Evolutionary conservation across 805 yeast genomes (phyloP).

Genomic region (Saccharomycodes ludwigii): DNA sequence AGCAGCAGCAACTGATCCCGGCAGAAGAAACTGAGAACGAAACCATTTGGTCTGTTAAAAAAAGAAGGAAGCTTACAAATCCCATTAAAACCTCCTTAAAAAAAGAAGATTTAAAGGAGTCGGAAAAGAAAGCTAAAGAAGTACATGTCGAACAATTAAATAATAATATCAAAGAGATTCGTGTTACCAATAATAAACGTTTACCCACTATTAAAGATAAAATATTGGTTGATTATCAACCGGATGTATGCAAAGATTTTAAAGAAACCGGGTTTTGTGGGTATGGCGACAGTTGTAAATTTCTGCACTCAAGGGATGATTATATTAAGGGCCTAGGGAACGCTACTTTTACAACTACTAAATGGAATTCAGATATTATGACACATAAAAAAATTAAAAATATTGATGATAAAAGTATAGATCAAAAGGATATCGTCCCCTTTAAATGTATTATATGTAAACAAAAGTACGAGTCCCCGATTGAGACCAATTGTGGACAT

Average conservation of each 20-base stretch:
- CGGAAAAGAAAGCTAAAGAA: neutral
- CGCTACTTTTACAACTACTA: conserved; percentile 47
- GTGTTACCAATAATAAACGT: neutral
- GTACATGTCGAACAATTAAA: neutral
- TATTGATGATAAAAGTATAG: conserved; percentile 6
- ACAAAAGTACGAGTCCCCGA: conserved; percentile 39
- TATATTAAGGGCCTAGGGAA: conserved; percentile 59
- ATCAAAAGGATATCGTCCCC: conserved; percentile 30
- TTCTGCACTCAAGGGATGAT: conserved; percentile 82
- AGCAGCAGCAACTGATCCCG: neutral
- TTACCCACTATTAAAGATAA: conserved; percentile 23
- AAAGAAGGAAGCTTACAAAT: conserved; percentile 1
- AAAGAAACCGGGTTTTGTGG: conserved; percentile 91
- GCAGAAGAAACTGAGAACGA: neutral
- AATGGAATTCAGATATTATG: conserved; percentile 44
- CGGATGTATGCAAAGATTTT: conserved; percentile 90
- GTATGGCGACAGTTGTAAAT: conserved; percentile 94
- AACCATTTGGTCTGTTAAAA: too few relatives aligned
- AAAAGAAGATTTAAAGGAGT: neutral
- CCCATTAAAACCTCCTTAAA: neutral
- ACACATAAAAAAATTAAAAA: conserved; percentile 15
- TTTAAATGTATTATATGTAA: conserved; percentile 54
- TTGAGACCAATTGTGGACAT: conserved; percentile 51
- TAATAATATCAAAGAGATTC: conserved; percentile 1
- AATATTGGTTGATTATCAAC: conserved; percentile 72